Evolutionary conservation across 108 stramenopile genomes (phyloP), one percentile per base, ranked within the genome.

Genomic region (Pseudonitzschia multiseries): DNA sequence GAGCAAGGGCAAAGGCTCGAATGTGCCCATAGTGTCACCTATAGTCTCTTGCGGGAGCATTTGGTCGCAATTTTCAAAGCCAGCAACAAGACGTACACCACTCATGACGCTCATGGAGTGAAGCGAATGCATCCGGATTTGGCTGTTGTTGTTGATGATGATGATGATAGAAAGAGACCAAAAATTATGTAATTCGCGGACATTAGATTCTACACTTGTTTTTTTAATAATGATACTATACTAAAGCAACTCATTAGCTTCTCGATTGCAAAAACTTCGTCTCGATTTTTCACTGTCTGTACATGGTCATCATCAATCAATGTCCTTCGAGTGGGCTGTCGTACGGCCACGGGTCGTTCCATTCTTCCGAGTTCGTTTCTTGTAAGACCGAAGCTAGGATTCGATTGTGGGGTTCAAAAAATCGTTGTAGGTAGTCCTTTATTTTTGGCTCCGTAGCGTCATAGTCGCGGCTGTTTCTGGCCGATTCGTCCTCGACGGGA

Each of bases 391-490:
- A 48, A 4, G 70, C 77, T 13, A 78, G 51, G 13, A 44, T 18
- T 3, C 57, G 53, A 57, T 78, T 78, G 67, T 78, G 77, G 21
- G 77, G 77, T 21, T 78, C 77, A 33, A 59, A 78, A 28, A 78
- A 76, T 6, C 62, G 61, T 53, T 65, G 77, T 40, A 78, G 46
- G 42, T 78, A 78, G 14, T 59, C 29, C 20, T 60, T 17, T 22
- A 65, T 52, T 52, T 77, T 65, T 17, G 63, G 51, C 29, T 61
- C 74, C 41, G 69, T 76, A 9, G 68, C 57, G 32, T 76, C 60
- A 61, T 84, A 85, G 29, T 69, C 73, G 13, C 86, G 68, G 26
- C 77, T 77, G 75, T 89, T 87, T 51, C 75, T 78, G 24, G 84
- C 68, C 0, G 74, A 52, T 40, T 75, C 81, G 60, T 87, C 86